Percentiles rank a stretch among this genome's conserved stretches.
Evolutionary conservation across 331 rosid species (phyloP).

Genomic region (Quercus lobata): DNA sequence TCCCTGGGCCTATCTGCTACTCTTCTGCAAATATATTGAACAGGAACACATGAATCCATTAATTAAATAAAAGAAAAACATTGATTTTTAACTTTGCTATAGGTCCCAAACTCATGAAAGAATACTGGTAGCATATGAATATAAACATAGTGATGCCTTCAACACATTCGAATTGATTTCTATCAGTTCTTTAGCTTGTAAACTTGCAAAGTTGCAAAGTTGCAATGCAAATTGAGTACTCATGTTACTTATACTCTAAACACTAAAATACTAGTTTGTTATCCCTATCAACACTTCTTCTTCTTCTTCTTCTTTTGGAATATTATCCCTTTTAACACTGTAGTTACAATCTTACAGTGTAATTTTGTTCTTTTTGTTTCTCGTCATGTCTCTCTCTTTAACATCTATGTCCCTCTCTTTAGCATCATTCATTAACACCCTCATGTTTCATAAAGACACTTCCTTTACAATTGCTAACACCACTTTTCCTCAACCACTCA

Average conservation of each 20-base stretch:
- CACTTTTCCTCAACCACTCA: neutral
- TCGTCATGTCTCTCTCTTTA: neutral
- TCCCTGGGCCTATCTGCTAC: constrained; percentile 88
- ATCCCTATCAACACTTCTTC: neutral
- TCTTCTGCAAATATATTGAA: constrained; percentile 47
- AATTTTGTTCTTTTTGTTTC: neutral
- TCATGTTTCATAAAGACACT: neutral
- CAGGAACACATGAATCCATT: constrained; percentile 17
- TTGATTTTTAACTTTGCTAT: neutral
- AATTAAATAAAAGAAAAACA: constrained; percentile 16
- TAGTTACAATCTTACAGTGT: neutral
- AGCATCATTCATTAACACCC: neutral
- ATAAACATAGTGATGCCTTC: neutral
- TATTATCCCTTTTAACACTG: no score
- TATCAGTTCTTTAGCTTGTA: neutral
- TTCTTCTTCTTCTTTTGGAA: no score
- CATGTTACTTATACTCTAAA: neutral
- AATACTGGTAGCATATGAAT: neutral
- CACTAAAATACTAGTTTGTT: neutral
- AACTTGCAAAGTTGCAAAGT: neutral
- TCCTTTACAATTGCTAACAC: neutral
- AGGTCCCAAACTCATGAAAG: neutral
- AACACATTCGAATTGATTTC: neutral
- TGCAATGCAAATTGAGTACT: neutral
- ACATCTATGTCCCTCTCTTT: neutral